phyloP scores from a whole-genome alignment of 768 basidiomycete species.

The Boletus subparvulus region DNA sequence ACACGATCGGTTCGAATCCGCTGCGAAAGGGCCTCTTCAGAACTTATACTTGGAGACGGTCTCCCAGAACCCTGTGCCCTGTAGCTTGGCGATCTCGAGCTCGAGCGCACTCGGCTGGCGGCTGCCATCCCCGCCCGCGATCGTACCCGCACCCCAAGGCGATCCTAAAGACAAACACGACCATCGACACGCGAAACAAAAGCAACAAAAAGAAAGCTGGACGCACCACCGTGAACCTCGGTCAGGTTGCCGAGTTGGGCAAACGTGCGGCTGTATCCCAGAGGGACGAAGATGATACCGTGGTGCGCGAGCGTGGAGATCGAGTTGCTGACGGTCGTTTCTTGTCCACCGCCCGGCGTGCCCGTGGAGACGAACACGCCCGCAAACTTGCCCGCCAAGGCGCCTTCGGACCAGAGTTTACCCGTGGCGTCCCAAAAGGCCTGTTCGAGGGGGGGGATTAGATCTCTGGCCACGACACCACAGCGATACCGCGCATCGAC shows the following conservation, averaged over 20 bases:
- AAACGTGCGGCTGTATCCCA: constrained; percentile 59
- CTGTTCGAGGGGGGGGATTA: constrained; percentile 32
- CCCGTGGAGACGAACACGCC: constrained; percentile 75
- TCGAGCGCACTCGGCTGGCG: constrained; percentile 53
- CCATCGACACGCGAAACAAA: too few relatives aligned
- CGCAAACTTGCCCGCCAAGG: constrained; percentile 70
- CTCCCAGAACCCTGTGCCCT: constrained; percentile 56
- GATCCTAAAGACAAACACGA: constrained; percentile 47
- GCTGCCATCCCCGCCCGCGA: constrained; percentile 45
- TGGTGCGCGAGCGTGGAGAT: constrained; percentile 69
- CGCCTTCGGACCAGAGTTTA: constrained; percentile 56
- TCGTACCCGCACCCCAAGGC: constrained; percentile 76
- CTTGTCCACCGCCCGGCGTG: constrained; percentile 75
- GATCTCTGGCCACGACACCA: not conserved
- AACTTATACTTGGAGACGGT: constrained; percentile 42
- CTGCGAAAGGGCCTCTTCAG: not conserved
- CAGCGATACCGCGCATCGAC: not conserved
- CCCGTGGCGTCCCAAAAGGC: constrained; percentile 78
- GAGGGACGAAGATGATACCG: constrained; percentile 68
- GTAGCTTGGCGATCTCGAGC: constrained; percentile 48
- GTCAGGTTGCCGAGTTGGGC: constrained; percentile 40
- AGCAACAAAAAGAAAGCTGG: too few relatives aligned
- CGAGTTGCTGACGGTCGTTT: constrained; percentile 49
- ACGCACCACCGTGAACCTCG: constrained; percentile 61
- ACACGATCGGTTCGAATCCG: not conserved